Evolutionary conservation across 2,329 filamentous ascomycete genomes (phyloP), one percentile per base, ranked within the genome.

Genomic region (Hymenoscyphus albidus): DNA sequence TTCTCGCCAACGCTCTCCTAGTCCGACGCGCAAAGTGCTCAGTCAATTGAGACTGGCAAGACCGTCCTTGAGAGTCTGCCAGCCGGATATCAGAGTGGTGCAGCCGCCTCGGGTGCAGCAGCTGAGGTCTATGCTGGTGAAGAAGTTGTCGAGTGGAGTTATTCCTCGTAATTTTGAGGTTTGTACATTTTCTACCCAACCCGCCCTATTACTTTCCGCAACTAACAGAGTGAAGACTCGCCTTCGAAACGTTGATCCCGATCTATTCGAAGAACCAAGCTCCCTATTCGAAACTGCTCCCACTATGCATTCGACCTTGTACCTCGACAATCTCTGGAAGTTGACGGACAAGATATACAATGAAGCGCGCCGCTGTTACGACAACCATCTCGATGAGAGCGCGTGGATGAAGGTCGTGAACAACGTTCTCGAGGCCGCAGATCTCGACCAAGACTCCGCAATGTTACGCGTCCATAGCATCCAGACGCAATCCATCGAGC

Each of bases 381-480:
- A 69, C 42, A 63, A 67, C 42, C 62, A 69, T 54, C 63, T 67
- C 31, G 65, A 69, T 44, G 64, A 67, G 60, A 69, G 64, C 57
- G 65, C 63, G 63, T 69, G 57, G 64, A 65, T 67, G 55, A 69
- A 42, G 39, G 39, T 42, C 39, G 39, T 42, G 39, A 42, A 42
- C 39, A 68, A 61, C 32, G 63, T 68, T 65, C 63, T 68, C 42
- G 67, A 68, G 59, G 63, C 62, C 62, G 54, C 57, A 61, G 64
- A 65, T 55, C 59, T 67, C 48, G 48, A 51, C 63, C 54, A 67
- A 62, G 63, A 67, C 65, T 65, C 55, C 22, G 65, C 65, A 42
- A 68, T 67, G 59, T 65, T 67, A 54, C 63, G 67, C 55, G 67
- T 68, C 40, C 44, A 66, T 59, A 68, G 64, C 44, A 68, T 68